Evolutionary conservation across 2,329 filamentous ascomycete species (phyloP).

Genomic region (Elsinoe australis): DNA sequence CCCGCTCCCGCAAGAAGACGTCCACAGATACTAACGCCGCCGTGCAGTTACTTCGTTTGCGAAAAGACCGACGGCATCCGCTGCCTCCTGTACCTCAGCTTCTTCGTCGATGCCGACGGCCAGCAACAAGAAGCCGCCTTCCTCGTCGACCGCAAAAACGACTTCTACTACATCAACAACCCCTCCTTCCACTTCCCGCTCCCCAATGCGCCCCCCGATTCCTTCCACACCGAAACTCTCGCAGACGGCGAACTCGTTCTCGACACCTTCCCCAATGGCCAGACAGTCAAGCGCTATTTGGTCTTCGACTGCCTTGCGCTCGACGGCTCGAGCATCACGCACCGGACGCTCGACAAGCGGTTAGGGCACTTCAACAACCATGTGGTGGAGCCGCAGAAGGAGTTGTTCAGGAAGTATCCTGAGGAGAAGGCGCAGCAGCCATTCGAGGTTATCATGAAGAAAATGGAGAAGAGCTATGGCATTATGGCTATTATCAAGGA

Average conservation of each 20-base stretch:
- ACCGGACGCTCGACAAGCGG: constrained; percentile 77
- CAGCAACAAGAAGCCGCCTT: constrained; percentile 61
- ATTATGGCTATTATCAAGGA: constrained; percentile 88
- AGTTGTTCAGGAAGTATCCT: constrained; percentile 48
- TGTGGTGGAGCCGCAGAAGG: constrained; percentile 63
- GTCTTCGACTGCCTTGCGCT: constrained; percentile 90
- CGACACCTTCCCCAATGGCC: constrained; percentile 63
- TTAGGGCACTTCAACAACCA: constrained; percentile 76
- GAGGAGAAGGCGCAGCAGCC: constrained; percentile 62
- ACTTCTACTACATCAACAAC: constrained; percentile 77
- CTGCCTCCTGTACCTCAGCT: constrained; percentile 85
- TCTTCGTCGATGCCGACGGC: constrained; percentile 39
- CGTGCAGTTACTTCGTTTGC: constrained; percentile 77
- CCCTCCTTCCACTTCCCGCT: constrained; percentile 71
- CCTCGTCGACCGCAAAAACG: constrained; percentile 94
- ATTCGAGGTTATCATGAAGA: constrained; percentile 80
- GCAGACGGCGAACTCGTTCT: constrained; percentile 70
- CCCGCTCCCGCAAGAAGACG: neutral
- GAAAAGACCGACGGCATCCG: constrained; percentile 97
- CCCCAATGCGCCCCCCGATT: constrained; percentile 51
- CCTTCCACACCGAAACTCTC: constrained; percentile 72
- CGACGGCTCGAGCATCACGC: constrained; percentile 67
- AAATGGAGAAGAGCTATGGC: constrained; percentile 81
- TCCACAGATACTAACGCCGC: constrained; percentile 13
- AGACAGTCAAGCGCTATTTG: constrained; percentile 67